Evolutionary conservation across 73 alveolate genomes (phyloP), one percentile per base, ranked within the genome.

Genomic region (Stentor coeruleus): DNA sequence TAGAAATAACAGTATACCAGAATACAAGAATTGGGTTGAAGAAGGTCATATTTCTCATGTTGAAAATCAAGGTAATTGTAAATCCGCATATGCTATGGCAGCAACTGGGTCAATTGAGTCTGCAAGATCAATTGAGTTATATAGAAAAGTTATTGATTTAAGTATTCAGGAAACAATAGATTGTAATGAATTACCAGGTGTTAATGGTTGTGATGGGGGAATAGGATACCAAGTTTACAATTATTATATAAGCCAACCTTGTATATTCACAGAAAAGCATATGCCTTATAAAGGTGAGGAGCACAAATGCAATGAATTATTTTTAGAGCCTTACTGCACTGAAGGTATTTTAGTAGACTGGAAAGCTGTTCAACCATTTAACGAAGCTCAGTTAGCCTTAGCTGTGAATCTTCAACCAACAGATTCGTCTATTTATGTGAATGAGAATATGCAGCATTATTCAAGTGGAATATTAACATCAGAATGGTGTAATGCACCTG

Each of bases 41-140:
- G 26, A 74, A 59, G 91, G 91, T 0, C 85, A 38, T 2, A 92
- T 93, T n/a, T 37, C 88, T n/a, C 85, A 84, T 2, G 96, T 92
- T 6, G 82, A 90, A 73, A 88, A 93, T 79, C 90, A 93, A 87
- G 97, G 96, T n/a, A 33, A 49, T 11, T 49, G 66, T 76, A 58
- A 55, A 58, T 35, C 39, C 39, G 0, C 83, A 55, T 3, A 59
- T 59, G 38, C 3, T 58, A 11, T 49, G 28, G 66, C 66, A 49
- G 6, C 66, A 49, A 49, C 66, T 20, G 66, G 66, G 6, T 6
- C 66, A 49, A 49, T 49, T 20, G 66, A 49, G 66, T 11, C 28
- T 49, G 66, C 66, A 6, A 11, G 66, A 20, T 6, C 66, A 49
- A 49, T 49, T 11, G 20, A 49, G 28, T 20, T 49, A 49, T 49